Conservation (phyloP, 768 basidiomycete genomes). For the Panaeolus cyanescens region DNA sequence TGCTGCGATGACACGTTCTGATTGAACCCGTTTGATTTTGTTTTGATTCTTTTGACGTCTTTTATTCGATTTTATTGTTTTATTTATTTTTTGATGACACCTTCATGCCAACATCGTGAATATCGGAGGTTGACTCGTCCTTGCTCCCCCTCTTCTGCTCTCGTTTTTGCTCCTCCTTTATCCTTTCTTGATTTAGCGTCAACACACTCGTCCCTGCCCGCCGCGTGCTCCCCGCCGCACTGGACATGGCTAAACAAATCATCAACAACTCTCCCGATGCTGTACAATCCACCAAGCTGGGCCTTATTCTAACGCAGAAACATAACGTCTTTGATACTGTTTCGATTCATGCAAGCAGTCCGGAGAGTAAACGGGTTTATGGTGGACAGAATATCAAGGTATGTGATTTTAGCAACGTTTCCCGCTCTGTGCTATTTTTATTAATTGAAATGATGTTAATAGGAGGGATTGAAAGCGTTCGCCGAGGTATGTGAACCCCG, state of each 20-base stretch:
- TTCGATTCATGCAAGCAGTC: conserved; percentile 42
- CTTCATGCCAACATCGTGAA: conserved; percentile 7
- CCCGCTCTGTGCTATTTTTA: not conserved
- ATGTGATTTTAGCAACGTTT: conserved; percentile 34
- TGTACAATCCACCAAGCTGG: conserved; percentile 76
- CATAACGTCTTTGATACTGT: conserved; percentile 56
- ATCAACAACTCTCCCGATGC: conserved; percentile 74
- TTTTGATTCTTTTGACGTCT: conserved; percentile 2
- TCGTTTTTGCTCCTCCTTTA: conserved; percentile 8
- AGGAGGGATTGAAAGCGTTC: conserved; percentile 78
- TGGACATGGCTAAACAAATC: conserved; percentile 62
- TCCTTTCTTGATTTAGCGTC: conserved; percentile 46
- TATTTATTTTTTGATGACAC: conserved; percentile 1
- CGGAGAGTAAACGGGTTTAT: conserved; percentile 55
- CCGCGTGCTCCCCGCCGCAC: conserved; percentile 60
- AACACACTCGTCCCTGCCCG: conserved; percentile 64
- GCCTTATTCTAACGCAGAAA: conserved; percentile 55
- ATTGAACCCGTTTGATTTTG: not conserved
- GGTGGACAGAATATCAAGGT: conserved; percentile 67
- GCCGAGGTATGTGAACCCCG: conserved; percentile 58
- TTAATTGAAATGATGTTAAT: conserved; percentile 5
- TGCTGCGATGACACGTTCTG: not conserved
- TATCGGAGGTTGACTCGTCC: conserved; percentile 7
- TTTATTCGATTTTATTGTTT: conserved; percentile 5
- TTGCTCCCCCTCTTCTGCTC: conserved; percentile 7